Base-by-base conservation (phyloP, 2,329 filamentous ascomycete species). In the Phialophora chinensis region DNA sequence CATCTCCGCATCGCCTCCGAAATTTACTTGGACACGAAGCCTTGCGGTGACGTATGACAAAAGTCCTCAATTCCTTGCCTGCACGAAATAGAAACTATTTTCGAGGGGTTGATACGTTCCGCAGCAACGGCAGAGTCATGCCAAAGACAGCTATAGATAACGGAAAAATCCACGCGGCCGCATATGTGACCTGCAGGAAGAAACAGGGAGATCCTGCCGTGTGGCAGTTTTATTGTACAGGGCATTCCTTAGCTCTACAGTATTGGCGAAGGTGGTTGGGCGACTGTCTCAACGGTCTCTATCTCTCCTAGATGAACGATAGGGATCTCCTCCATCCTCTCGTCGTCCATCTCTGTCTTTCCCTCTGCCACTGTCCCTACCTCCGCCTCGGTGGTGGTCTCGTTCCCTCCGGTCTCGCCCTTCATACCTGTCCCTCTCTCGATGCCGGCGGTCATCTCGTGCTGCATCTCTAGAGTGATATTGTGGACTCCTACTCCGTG, bases 401-500 rank as follows among this genome's bases (percentile, higher is more conserved):
- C 72, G 71, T 25, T 68, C 61, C 57, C 74, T 72, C 14, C 72
- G 69, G 71, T 66, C 60, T 44, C 60, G 66, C 69, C 74, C 73
- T 14, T 70, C 74, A 63, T 73, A 71, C 35, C 73, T 70, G 55
- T 68, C 66, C 50, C 73, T 29, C n/a, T 60, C 59, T 49, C 62
- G 53, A 29, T 53, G 12, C 27, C 52, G 52, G 23, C 53, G 52
- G 4, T 64, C 65, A 20, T 59, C 60, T 8, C 49, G 33, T 44
- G 44, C 60, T 72, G 72, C 14, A 12, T 65, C 58, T 29, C 42
- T 47, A 17, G 53, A 20, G 23, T 71, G 73, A 76, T 77, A 72
- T 73, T 80, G 82, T 60, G 82, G 83, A 66, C 80, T 86, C 67
- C 79, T 80, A 62, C 75, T 76, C 62, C 73, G 66, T 61, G 73